Evolutionary conservation across 345 rosid species (phyloP).

Genomic region (Eutrema yunnanense): DNA sequence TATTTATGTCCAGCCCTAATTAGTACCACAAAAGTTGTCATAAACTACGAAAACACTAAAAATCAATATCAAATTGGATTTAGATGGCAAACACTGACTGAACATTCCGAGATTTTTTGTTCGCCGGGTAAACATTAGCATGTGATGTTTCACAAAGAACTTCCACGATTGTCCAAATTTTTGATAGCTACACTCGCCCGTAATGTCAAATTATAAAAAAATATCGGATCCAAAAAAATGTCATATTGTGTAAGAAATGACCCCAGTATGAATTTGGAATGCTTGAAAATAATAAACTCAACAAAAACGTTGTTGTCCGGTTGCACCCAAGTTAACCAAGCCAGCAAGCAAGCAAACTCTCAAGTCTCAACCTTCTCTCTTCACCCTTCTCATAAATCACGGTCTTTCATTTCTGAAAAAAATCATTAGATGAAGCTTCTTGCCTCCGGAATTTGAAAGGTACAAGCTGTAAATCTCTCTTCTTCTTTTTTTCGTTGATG

Average conservation of each 20-base stretch:
- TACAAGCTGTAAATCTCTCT: neutral
- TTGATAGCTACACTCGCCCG: neutral
- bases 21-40: no score
- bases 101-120: no score
- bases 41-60: no score
- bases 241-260: neutral
- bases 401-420: neutral
- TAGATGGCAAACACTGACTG: no score
- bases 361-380: slow-evolving; percentile 12
- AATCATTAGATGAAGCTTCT: slow-evolving; percentile 11
- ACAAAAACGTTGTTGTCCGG: slow-evolving; percentile 26
- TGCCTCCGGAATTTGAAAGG: slow-evolving; percentile 14
- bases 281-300: neutral
- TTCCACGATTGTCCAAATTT: neutral
- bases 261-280: neutral
- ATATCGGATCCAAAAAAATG: neutral
- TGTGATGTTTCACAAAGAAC: no score
- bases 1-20: no score
- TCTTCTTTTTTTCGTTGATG: neutral
- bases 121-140: no score
- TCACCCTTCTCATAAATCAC: neutral
- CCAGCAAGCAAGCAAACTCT: slow-evolving; percentile 19
- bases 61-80: no score
- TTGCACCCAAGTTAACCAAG: slow-evolving; percentile 16
- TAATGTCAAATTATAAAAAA: neutral